Evolutionary conservation across 768 basidiomycete genomes (phyloP).

Genomic region (Candolleomyces eurysporus): DNA sequence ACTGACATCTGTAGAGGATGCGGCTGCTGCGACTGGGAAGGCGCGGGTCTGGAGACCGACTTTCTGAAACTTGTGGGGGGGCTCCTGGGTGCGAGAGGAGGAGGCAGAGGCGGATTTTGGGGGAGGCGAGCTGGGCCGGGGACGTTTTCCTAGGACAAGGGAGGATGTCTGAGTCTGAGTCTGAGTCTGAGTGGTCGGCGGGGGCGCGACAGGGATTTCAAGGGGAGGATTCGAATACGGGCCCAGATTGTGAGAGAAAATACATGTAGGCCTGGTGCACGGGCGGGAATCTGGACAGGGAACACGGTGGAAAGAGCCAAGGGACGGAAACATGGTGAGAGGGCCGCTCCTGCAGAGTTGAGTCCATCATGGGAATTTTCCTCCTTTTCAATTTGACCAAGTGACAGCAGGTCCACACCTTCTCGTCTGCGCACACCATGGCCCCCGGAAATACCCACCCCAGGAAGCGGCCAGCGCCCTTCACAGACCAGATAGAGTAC

Average conservation of each 20-base stretch:
- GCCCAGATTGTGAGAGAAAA: constrained; percentile 58
- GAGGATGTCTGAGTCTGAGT: constrained; percentile 21
- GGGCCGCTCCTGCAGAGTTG: background rate
- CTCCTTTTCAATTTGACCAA: background rate
- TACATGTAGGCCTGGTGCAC: constrained; percentile 54
- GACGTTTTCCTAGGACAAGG: constrained; percentile 51
- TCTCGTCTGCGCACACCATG: background rate
- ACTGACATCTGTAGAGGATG: constrained; percentile 34
- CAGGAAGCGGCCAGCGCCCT: constrained; percentile 14
- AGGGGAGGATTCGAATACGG: constrained; percentile 35
- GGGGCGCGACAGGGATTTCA: constrained; percentile 29
- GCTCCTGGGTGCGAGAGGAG: constrained; percentile 33
- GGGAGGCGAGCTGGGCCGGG: constrained; percentile 29
- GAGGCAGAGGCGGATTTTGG: constrained; percentile 21
- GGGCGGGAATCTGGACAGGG: constrained; percentile 53
- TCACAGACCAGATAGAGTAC: constrained; percentile 13
- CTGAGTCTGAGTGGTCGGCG: constrained; percentile 17
- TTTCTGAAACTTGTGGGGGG: constrained; percentile 66
- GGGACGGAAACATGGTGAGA: constrained; percentile 58
- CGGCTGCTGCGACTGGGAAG: constrained; percentile 36
- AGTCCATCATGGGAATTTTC: constrained; percentile 2
- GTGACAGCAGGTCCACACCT: background rate
- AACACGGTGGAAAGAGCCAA: constrained; percentile 54
- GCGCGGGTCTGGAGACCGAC: constrained; percentile 43
- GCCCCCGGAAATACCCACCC: constrained; percentile 1